Conservation (phyloP, 352 stramenopile genomes). For the Blastocystis sp. region DNA sequence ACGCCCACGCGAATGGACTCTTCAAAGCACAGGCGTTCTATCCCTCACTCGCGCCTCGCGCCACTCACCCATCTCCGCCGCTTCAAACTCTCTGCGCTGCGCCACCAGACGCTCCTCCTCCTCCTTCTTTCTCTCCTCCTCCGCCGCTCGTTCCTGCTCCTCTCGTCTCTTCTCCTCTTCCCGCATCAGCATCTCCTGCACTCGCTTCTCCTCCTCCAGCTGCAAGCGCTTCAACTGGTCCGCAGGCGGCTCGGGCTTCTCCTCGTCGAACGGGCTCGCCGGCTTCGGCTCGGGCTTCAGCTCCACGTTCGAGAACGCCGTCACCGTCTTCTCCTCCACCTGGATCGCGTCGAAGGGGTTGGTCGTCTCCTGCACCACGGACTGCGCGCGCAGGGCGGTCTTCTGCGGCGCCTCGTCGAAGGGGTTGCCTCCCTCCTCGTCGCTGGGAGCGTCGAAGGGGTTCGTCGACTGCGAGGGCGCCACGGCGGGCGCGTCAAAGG, state of each 20-base stretch:
- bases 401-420: background rate
- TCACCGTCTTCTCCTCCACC: conserved; percentile 4
- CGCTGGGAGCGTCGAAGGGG: background rate
- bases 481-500: background rate
- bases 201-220: background rate
- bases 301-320: background rate
- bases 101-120: background rate
- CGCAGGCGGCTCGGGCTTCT: background rate
- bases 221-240: conserved; percentile 2
- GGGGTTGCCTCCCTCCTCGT: background rate
- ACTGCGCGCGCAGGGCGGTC: too few species aligned
- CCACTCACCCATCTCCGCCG: conserved; percentile 4
- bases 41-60: background rate
- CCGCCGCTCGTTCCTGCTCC: background rate
- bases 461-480: background rate
- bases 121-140: background rate
- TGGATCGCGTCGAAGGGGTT: background rate
- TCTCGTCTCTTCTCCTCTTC: background rate
- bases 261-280: background rate
- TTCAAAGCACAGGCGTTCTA: conserved; percentile 14
- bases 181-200: background rate
- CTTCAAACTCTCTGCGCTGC: background rate
- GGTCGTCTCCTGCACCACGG: background rate
- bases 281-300: background rate
- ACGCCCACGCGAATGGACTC: conserved; percentile 28